A percentile compares a stretch with the other conserved stretches of the same genome.
Evolutionary conservation across 257 asterid genomes (phyloP).

Genomic region (Ligustrum vulgare): DNA sequence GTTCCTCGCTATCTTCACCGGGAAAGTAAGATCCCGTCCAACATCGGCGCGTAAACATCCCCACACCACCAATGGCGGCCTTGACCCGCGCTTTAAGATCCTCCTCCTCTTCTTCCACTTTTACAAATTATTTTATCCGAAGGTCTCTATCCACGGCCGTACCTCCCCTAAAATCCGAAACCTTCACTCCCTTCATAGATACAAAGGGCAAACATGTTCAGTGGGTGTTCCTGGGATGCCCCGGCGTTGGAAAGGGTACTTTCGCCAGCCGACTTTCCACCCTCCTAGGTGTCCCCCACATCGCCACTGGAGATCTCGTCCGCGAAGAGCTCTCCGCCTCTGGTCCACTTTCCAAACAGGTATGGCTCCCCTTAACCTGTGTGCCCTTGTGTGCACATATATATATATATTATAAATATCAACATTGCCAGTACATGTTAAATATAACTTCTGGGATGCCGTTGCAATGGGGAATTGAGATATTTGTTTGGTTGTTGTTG

Average conservation of each 20-base stretch:
- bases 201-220: conserved; percentile 68
- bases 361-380: conserved; percentile 15
- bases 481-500: neutral
- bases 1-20: conserved; percentile 4
- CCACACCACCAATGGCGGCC: conserved; percentile 70
- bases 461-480: neutral
- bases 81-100: conserved; percentile 69
- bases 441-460: neutral
- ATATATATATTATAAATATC: neutral
- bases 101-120: conserved; percentile 38
- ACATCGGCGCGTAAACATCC: conserved; percentile 17
- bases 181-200: conserved; percentile 38
- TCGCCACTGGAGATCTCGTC: conserved; percentile 98
- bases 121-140: conserved; percentile 10
- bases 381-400: neutral
- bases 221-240: conserved; percentile 95
- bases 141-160: conserved; percentile 62
- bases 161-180: conserved; percentile 27
- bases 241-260: conserved; percentile 98
- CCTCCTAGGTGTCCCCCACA: conserved; percentile 90
- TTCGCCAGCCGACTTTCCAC: conserved; percentile 89
- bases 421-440: neutral
- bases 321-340: conserved; percentile 81
- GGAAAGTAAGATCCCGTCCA: neutral
- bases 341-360: conserved; percentile 71